These are phyloP conservation scores for Ceratocystis cacaofunesta DNA, from an alignment of 2,329 filamentous ascomycete species.

Conservation along the genomic window DNA sequence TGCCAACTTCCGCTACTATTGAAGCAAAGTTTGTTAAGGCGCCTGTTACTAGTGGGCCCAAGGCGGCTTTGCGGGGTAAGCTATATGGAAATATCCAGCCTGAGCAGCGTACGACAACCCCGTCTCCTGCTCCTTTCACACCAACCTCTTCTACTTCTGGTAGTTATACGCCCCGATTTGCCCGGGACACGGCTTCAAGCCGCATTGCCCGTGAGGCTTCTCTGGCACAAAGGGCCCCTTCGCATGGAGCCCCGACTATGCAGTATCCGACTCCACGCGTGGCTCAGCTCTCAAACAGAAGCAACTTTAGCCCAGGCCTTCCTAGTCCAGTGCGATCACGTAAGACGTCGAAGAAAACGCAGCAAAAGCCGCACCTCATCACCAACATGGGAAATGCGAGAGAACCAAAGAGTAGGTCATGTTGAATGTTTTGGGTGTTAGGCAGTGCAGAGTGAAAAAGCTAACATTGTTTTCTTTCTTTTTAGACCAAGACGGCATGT, in stretches of 20 bases:
- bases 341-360: slow-evolving; percentile 42
- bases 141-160: slow-evolving; percentile 40
- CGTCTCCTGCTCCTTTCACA: slow-evolving; percentile 41
- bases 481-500: slow-evolving; percentile 82
- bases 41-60: slow-evolving; percentile 55
- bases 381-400: slow-evolving; percentile 62
- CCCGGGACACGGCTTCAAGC: slow-evolving; percentile 50
- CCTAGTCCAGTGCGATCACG: slow-evolving; percentile 36
- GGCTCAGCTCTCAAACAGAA: slow-evolving; percentile 36
- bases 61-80: slow-evolving; percentile 43
- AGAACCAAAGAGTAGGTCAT: slow-evolving; percentile 54
- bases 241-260: slow-evolving; percentile 33
- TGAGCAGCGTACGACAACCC: slow-evolving; percentile 35
- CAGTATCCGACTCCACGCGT: slow-evolving; percentile 40
- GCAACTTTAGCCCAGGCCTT: slow-evolving; percentile 32
- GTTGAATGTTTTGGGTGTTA: background rate
- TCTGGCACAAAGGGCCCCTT: slow-evolving; percentile 43
- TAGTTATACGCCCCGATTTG: slow-evolving; percentile 44
- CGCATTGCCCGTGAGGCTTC: slow-evolving; percentile 49
- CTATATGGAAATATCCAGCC: slow-evolving; percentile 40
- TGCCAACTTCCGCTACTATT: slow-evolving; percentile 69
- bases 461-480: slow-evolving; percentile 21
- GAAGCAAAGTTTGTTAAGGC: slow-evolving; percentile 76
- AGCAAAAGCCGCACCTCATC: slow-evolving; percentile 74
- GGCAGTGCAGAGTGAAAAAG: background rate